These are phyloP conservation scores for Theobroma grandiflorum DNA, from an alignment of 441 rosid genomes.

Conservation along the genomic window DNA sequence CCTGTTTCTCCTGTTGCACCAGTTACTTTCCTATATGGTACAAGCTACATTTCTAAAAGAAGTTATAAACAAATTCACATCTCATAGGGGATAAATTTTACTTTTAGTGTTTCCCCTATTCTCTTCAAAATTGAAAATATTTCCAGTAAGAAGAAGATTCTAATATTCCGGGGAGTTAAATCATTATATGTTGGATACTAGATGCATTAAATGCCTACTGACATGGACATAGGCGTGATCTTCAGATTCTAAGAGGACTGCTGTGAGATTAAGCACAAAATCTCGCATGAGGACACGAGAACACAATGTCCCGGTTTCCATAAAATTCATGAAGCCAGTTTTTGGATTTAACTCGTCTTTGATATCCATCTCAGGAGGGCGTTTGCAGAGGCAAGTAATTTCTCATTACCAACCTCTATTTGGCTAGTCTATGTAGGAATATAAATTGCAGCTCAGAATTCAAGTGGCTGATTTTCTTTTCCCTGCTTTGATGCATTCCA, in stretches of 20 bases:
- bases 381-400: constrained; percentile 74
- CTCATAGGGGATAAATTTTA: background rate
- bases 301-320: constrained; percentile 58
- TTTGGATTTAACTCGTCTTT: constrained; percentile 84
- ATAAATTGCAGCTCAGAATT: background rate
- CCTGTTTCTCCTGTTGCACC: constrained; percentile 80
- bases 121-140: background rate
- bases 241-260: constrained; percentile 83
- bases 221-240: constrained; percentile 27
- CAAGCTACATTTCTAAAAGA: constrained; percentile 21
- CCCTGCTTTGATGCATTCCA: constrained; percentile 39
- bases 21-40: constrained; percentile 87
- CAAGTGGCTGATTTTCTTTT: constrained; percentile 13
- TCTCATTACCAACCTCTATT: constrained; percentile 11
- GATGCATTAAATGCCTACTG: constrained; percentile 14
- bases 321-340: constrained; percentile 85
- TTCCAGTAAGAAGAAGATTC: constrained; percentile 6
- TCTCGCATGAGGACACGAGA: constrained; percentile 72
- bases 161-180: background rate
- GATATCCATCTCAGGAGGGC: constrained; percentile 80
- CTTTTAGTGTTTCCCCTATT: background rate
- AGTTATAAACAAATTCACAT: background rate
- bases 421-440: background rate
- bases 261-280: constrained; percentile 75
- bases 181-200: background rate